These are phyloP conservation scores for Fusarium tanahbumbuense DNA, from an alignment of 2,329 filamentous ascomycete species.

Conservation along the genomic window DNA sequence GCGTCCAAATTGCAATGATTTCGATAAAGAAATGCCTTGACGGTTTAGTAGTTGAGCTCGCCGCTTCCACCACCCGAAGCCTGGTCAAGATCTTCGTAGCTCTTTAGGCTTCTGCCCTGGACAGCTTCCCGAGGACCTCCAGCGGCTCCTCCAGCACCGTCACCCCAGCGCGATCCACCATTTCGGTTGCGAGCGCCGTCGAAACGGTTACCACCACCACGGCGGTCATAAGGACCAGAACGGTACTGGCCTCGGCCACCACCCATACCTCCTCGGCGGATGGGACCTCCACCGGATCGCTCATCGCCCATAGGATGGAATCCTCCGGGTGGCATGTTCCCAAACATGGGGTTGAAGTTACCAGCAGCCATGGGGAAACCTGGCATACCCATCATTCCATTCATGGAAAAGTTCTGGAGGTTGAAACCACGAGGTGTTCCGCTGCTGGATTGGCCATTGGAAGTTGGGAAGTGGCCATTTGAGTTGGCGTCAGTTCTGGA, in stretches of 20 bases:
- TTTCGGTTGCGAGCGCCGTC: conserved; percentile 62
- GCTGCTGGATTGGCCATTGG: conserved; percentile 77
- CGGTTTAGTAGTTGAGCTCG: conserved; percentile 85
- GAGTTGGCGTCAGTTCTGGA: conserved; percentile 94
- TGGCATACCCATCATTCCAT: conserved; percentile 69
- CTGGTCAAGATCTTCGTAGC: conserved; percentile 96
- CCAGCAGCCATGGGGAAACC: conserved; percentile 65
- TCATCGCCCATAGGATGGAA: conserved; percentile 66
- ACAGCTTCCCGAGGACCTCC: conserved; percentile 92
- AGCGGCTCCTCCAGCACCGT: conserved; percentile 79
- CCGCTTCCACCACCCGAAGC: conserved; percentile 78
- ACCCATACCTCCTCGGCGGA: conserved; percentile 73
- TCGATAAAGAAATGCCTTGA: not conserved
- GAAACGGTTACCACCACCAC: conserved; percentile 67
- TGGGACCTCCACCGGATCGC: conserved; percentile 75
- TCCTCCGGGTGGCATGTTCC: conserved; percentile 59
- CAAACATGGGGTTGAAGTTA: conserved; percentile 67
- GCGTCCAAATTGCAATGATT: conserved; percentile 10
- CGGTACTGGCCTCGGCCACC: conserved; percentile 68
- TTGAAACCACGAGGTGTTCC: conserved; percentile 95
- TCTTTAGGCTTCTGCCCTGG: conserved; percentile 91
- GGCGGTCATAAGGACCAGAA: conserved; percentile 79
- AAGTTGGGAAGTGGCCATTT: conserved; percentile 92
- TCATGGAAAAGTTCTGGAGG: conserved; percentile 76
- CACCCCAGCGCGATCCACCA: conserved; percentile 73